A percentile compares a stretch with the other conserved stretches of the same genome.
phyloP scores from a whole-genome alignment of 179 eudicot genomes.

The Silene vulgaris region DNA sequence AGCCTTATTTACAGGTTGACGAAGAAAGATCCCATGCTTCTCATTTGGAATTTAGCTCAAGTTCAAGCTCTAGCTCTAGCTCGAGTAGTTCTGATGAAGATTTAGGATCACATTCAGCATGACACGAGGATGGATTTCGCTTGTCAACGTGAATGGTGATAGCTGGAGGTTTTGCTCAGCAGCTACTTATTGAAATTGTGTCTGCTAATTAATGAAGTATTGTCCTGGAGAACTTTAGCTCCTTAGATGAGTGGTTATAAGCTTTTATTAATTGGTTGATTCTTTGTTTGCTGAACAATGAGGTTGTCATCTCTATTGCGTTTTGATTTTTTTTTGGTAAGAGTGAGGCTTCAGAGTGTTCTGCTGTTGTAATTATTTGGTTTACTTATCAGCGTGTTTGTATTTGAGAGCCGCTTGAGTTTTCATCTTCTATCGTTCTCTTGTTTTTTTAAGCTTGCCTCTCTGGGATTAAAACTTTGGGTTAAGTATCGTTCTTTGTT shows the following conservation, averaged over 20 bases:
- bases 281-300: background rate
- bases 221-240: background rate
- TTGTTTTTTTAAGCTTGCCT: background rate
- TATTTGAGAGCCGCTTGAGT: background rate
- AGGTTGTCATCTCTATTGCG: slow-evolving; percentile 4
- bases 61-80: slow-evolving; percentile 2
- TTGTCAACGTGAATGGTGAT: background rate
- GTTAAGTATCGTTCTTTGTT: too few species aligned
- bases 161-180: background rate
- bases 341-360: slow-evolving; percentile 1
- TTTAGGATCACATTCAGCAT: background rate
- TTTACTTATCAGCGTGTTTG: slow-evolving; percentile 8
- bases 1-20: slow-evolving; percentile 9
- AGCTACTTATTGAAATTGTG: background rate
- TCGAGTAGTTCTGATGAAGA: slow-evolving; percentile 8
- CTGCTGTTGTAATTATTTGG: background rate
- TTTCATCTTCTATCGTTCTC: slow-evolving; percentile 14
- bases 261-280: slow-evolving; percentile 5
- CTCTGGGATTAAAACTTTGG: too few species aligned
- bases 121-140: background rate
- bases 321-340: slow-evolving; percentile 13
- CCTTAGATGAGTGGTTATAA: background rate
- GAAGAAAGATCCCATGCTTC: slow-evolving; percentile 14
- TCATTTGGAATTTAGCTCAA: slow-evolving; percentile 15
- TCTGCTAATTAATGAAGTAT: background rate